Conservation (phyloP, 257 asterid genomes). For the Solanum microdontum region DNA sequence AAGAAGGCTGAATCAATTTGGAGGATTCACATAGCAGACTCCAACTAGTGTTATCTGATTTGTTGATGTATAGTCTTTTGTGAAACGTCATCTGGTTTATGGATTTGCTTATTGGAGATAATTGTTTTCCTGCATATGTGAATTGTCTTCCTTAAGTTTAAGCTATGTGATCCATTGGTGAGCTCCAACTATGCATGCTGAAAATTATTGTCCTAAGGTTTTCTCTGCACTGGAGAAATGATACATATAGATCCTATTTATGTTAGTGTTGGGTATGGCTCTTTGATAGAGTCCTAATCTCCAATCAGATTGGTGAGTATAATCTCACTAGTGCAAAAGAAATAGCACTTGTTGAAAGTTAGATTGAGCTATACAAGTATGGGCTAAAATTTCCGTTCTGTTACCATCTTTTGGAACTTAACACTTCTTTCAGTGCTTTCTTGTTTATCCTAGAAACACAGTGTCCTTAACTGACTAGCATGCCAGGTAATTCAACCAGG, state of each 20-base stretch:
- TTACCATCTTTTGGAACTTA: not conserved
- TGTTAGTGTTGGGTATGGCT: not conserved
- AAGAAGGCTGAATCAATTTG: not conserved
- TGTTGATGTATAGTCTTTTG: not conserved
- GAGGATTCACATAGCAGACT: not conserved
- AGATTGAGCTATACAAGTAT: not conserved
- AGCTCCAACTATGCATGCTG: not conserved
- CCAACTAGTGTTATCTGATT: not conserved
- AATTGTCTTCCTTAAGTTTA: not conserved
- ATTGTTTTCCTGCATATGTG: not conserved
- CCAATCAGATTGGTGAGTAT: not conserved
- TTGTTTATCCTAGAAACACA: not conserved
- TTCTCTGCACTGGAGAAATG: no score
- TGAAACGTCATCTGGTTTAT: not conserved
- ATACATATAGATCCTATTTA: not conserved
- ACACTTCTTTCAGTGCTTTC: not conserved
- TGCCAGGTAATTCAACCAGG: not conserved
- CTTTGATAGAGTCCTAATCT: not conserved
- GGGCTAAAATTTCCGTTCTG: not conserved
- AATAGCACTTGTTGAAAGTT: not conserved
- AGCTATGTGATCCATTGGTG: not conserved
- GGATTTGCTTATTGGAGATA: not conserved
- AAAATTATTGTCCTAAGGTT: not conserved
- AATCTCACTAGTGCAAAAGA: not conserved
- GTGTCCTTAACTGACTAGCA: not conserved